Conservation (phyloP, 768 basidiomycete genomes). For the Favolaschia claudopus region DNA sequence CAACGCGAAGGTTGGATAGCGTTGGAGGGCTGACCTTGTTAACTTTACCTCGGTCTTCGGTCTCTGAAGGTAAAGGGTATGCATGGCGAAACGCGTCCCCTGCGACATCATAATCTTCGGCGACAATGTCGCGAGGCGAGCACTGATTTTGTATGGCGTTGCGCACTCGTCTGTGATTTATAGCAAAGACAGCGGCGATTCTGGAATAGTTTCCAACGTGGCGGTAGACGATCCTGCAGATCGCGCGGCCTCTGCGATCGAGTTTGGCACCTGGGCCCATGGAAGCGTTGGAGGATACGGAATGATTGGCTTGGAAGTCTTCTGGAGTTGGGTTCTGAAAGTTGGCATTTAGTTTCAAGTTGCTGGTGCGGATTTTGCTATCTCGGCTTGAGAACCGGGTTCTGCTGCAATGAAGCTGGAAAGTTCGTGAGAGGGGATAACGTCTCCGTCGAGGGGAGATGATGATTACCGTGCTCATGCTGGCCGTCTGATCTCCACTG, state of each 20-base stretch:
- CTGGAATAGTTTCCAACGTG: conserved; percentile 4
- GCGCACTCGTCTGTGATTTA: not conserved
- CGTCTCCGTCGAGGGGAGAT: too few species aligned
- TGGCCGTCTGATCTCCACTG: too few species aligned
- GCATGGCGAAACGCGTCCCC: conserved; percentile 2
- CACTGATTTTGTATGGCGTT: not conserved
- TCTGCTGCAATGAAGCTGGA: too few species aligned
- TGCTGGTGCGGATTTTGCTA: too few species aligned
- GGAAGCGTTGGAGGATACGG: not conserved
- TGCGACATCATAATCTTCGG: conserved; percentile 7
- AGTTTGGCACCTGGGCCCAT: not conserved
- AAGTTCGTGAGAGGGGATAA: too few species aligned
- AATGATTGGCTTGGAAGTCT: not conserved
- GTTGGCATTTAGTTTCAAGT: too few species aligned
- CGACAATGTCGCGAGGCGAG: not conserved
- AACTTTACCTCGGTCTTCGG: not conserved
- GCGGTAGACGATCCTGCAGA: conserved; percentile 12
- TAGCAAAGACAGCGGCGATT: conserved; percentile 6
- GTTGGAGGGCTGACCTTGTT: not conserved
- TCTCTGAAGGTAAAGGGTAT: not conserved
- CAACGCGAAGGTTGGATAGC: not conserved
- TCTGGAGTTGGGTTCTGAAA: conserved; percentile 10
- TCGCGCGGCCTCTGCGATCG: conserved; percentile 16
- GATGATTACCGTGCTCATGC: too few species aligned
- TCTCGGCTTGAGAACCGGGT: too few species aligned